Evolutionary conservation across 139 green algal species (phyloP), one percentile per base, ranked within the genome.

Genomic region (Bryopsis sp.): DNA sequence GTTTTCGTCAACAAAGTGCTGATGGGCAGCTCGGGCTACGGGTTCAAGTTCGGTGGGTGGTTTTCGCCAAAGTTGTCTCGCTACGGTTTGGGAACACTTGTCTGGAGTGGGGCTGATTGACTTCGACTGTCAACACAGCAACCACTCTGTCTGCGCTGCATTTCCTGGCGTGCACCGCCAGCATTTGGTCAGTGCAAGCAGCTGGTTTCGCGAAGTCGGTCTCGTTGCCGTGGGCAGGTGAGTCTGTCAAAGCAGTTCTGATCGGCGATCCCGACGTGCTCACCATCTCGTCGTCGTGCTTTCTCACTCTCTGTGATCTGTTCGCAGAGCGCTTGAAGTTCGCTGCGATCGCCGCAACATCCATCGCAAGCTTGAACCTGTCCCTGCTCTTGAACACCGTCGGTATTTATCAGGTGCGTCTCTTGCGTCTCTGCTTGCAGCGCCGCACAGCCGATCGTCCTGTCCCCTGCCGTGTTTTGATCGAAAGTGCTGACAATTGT

Each of bases 1-100:
- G 82, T 88, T 1, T 88, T 88, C 22, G 77, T 84, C 2, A 88
- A 88, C 66, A 88, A 88, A 48, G 29, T 85, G 6, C 72, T 88
- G 1, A 85, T 88, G 77, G 79, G 82, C 48, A 66, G 75, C 0
- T 76, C 76, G 22, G 82, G 82, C 11, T 84, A 82, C 62, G 64
- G 64, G n/a, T 88, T 88, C 58, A 78, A 78, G 5, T 88, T 81
- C 63, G 80, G 80, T 86, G 37, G 70, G 79, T 22, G 32, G 5
- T 15, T 11, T 6, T 19, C 43, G n/a, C n/a, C n/a, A n/a, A n/a
- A n/a, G n/a, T n/a, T n/a, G n/a, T n/a, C n/a, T n/a, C n/a, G n/a
- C 48, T 8, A 32, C 15, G 29, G 59, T 11, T 38, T 57, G 47
- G 24, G 47, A n/a, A 57, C 24, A 57, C 47, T 57, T 24, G 24